phyloP scores from a whole-genome alignment of 208 protist species.

The Leishmania braziliensis region DNA sequence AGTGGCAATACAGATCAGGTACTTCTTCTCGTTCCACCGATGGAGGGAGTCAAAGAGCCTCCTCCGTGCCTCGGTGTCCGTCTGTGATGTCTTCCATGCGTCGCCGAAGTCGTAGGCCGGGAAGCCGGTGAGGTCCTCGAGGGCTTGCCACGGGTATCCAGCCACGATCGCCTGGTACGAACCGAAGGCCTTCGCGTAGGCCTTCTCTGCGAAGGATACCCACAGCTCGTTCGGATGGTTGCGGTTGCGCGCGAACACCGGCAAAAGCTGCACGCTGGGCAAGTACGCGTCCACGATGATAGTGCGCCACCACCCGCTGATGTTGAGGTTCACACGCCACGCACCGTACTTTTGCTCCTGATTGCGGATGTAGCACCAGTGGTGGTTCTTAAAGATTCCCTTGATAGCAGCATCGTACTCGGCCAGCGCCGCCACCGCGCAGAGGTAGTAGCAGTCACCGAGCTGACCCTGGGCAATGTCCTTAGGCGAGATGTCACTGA shows the following conservation, averaged over 20 bases:
- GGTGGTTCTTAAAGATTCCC: conserved; percentile 50
- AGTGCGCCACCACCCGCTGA: conserved; percentile 67
- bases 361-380: conserved; percentile 36
- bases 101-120: conserved; percentile 51
- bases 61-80: conserved; percentile 30
- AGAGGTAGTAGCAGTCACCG: conserved; percentile 77
- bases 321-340: conserved; percentile 62
- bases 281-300: conserved; percentile 76
- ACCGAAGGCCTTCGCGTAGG: conserved; percentile 84
- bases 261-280: conserved; percentile 44
- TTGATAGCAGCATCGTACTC: conserved; percentile 43
- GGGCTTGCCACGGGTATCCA: conserved; percentile 57
- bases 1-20: conserved; percentile 63
- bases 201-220: conserved; percentile 81
- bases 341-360: conserved; percentile 54
- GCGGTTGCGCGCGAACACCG: conserved; percentile 51
- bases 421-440: conserved; percentile 49
- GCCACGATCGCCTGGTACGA: conserved; percentile 74
- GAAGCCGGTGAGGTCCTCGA: conserved; percentile 72
- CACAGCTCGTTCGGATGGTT: conserved; percentile 70
- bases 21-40: conserved; percentile 50
- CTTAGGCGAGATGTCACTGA: conserved; percentile 38
- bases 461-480: conserved; percentile 77
- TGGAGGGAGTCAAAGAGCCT: conserved; percentile 54
- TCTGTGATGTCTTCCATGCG: conserved; percentile 43